These are phyloP conservation scores for Ophioceras dolichostomum DNA, from an alignment of 2,329 filamentous ascomycete genomes.

Conservation along the genomic window DNA sequence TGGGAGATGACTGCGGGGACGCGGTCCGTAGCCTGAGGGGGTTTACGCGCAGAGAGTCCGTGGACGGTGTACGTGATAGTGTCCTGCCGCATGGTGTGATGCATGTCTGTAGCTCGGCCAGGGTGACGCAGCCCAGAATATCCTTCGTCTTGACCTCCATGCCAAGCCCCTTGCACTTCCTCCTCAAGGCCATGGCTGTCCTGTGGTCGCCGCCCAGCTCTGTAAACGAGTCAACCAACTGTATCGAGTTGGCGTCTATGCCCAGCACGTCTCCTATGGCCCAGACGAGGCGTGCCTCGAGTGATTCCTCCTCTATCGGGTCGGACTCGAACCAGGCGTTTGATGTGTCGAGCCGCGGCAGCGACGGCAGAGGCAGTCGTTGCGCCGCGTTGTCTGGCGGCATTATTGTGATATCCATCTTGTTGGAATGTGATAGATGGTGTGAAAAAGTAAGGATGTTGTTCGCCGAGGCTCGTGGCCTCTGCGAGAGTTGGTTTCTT, in stretches of 20 bases:
- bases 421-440: too few species aligned
- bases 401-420: too few species aligned
- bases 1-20: constrained; percentile 7
- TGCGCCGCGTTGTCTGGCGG: too few species aligned
- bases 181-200: constrained; percentile 19
- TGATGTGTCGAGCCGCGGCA: too few species aligned
- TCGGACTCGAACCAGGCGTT: not conserved
- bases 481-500: too few species aligned
- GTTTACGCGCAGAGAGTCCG: constrained; percentile 11
- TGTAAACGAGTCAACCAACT: constrained; percentile 27
- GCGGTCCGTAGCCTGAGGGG: constrained; percentile 13
- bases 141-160: constrained; percentile 23
- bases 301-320: not conserved
- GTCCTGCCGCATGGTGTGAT: constrained; percentile 18
- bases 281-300: not conserved
- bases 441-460: too few species aligned
- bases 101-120: constrained; percentile 31
- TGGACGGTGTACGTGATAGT: constrained; percentile 3
- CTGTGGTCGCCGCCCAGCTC: constrained; percentile 29
- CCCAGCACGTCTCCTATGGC: constrained; percentile 23
- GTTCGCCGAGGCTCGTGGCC: too few species aligned
- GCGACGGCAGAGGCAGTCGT: too few species aligned
- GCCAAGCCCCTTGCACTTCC: constrained; percentile 21
- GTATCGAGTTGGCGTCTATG: constrained; percentile 17
- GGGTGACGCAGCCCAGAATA: constrained; percentile 27